These are phyloP conservation scores for Yamadazyma sp. DNA, from an alignment of 805 yeast genomes.

Conservation along the genomic window DNA sequence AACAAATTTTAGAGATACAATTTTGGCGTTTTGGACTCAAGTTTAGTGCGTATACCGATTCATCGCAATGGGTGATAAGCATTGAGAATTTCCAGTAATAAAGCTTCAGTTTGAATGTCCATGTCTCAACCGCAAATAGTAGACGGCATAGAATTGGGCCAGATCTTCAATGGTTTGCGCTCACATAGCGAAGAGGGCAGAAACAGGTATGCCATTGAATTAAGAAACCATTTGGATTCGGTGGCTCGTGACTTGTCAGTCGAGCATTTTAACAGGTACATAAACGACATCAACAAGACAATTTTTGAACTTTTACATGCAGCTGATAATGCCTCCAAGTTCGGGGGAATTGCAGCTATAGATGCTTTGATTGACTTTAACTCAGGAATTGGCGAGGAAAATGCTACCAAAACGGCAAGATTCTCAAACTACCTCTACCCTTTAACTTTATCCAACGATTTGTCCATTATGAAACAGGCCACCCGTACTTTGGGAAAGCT, in stretches of 20 bases:
- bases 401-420: conserved; percentile 84
- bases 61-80: conserved; percentile 6
- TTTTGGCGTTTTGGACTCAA: neutral
- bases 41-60: conserved; percentile 4
- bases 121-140: conserved; percentile 36
- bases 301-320: conserved; percentile 84
- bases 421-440: conserved; percentile 85
- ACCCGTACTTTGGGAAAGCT: conserved; percentile 84
- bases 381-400: conserved; percentile 71
- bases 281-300: conserved; percentile 81
- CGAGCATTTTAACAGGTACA: conserved; percentile 78
- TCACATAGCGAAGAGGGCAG: conserved; percentile 44
- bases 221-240: conserved; percentile 65
- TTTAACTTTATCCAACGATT: conserved; percentile 77
- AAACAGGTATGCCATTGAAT: conserved; percentile 62
- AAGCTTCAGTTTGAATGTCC: conserved; percentile 2
- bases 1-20: no score
- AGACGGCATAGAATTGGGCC: conserved; percentile 52
- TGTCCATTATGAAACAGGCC: conserved; percentile 82
- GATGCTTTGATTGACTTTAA: conserved; percentile 85
- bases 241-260: conserved; percentile 78
- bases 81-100: conserved; percentile 3
- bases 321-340: conserved; percentile 64
- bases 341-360: conserved; percentile 91
- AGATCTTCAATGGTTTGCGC: conserved; percentile 53